Evolutionary conservation across 164 flowering plant genomes (phyloP), one percentile per base, ranked within the genome.

Genomic region (Vitis cinerea): DNA sequence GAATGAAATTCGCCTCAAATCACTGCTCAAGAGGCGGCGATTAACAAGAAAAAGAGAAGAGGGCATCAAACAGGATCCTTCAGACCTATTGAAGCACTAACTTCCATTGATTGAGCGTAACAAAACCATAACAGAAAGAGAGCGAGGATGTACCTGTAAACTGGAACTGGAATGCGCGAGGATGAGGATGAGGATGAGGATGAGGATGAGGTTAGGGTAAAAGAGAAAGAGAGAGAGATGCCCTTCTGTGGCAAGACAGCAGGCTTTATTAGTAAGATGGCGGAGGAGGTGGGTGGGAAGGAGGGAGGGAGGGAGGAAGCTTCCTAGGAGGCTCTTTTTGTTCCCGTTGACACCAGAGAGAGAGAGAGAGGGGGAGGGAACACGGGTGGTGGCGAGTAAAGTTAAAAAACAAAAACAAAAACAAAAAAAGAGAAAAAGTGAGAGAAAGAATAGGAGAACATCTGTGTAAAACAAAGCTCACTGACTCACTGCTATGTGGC

Each of bases 311-410:
- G 63, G 63, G 15, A 68, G 71, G 76, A 73, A 68, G 67, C 71
- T 73, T 67, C 76, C 59, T 63, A 0, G 31, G 48, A 14, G 5
- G 56, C 56, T 37, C 57, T 12, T 49, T 55, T 61, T 48, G 31
- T 16, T 19, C 49, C 68, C 76, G 76, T 73, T 73, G 76, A 68
- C 76, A 68, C 58, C 14, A 30, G 3, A 59, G 16, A 59, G 49
- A 44, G 16, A 48, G 47, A 15, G 56, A 7, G 44, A 0, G 50
- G 8, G 9, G 47, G 44, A 4, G 44, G n/a, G 15, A 12, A 12
- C n/a, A 14, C 44, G n/a, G n/a, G 56, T 53, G 56, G n/a, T 53
- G n/a, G 14, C 53, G 13, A 51, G 13, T 10, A 51, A 13, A 10
- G 13, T 51, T 13, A 10, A 51, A 51, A 10, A 51, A 51, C 53